Conservation (phyloP, 31 red algal genomes). For the Odonthalia washingtoniensis region DNA sequence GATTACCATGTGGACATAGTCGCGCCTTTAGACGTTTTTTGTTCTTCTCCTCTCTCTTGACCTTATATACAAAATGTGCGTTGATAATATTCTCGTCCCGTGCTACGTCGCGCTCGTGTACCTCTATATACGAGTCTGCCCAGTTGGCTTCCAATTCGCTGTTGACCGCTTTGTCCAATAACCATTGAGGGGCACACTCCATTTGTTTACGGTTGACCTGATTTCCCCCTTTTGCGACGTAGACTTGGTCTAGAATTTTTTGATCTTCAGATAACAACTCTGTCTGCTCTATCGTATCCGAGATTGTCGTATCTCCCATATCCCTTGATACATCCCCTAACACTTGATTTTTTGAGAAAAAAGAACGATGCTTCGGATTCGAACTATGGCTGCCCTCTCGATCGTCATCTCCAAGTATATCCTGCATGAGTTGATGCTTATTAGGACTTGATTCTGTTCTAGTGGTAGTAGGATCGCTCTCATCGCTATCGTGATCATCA, state of each 20-base stretch:
- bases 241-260: conserved; percentile 31
- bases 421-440: not conserved
- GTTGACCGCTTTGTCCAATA: conserved; percentile 39
- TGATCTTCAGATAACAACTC: not conserved
- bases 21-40: conserved; percentile 9
- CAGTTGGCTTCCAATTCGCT: not conserved
- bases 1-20: not conserved
- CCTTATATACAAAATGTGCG: conserved; percentile 33
- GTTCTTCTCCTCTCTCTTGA: conserved; percentile 20
- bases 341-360: not conserved
- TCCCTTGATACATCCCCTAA: not conserved
- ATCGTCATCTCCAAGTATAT: not conserved
- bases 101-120: not conserved
- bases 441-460: too few species aligned
- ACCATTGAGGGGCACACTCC: conserved; percentile 38
- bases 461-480: too few species aligned
- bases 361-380: not conserved
- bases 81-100: not conserved
- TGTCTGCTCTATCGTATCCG: not conserved
- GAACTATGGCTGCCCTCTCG: not conserved
- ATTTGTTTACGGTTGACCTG: conserved; percentile 32
- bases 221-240: not conserved
- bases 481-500: not conserved
- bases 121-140: not conserved
- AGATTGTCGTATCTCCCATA: not conserved